Evolutionary conservation across 768 basidiomycete species (phyloP).

Genomic region (Panaeolus papilionaceus): DNA sequence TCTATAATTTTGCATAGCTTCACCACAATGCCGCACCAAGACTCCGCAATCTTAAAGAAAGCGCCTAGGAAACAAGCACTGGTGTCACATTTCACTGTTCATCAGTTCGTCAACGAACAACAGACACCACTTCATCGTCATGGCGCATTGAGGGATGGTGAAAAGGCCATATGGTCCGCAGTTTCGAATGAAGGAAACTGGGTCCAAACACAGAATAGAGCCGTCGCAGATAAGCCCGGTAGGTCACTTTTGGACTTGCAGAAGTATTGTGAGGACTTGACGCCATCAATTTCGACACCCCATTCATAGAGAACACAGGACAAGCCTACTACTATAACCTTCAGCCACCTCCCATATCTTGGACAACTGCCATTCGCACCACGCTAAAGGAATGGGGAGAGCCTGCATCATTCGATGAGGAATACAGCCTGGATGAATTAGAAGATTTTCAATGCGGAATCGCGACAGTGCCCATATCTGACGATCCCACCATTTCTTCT

Average conservation of each 20-base stretch:
- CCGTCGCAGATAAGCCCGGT: neutral
- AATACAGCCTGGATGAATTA: conserved; percentile 1
- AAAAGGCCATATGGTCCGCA: neutral
- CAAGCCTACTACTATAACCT: neutral
- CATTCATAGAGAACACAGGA: neutral
- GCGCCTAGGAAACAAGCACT: neutral
- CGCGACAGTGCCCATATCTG: neutral
- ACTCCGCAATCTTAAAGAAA: neutral
- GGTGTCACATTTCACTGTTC: neutral
- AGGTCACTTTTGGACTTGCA: neutral
- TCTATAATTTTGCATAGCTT: neutral
- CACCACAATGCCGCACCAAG: neutral
- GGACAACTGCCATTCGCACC: no score
- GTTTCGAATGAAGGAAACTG: neutral
- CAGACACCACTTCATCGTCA: neutral
- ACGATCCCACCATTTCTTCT: neutral
- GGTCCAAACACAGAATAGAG: neutral
- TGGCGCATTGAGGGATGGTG: neutral
- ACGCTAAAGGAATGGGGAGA: conserved; percentile 6
- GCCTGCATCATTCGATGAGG: neutral
- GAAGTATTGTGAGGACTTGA: neutral
- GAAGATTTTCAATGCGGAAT: conserved; percentile 1
- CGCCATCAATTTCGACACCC: neutral
- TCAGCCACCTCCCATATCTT: neutral
- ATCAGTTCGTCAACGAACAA: neutral